These are phyloP conservation scores for Fraxinus angustifolia DNA, from an alignment of 305 asterid genomes.

Conservation along the genomic window DNA sequence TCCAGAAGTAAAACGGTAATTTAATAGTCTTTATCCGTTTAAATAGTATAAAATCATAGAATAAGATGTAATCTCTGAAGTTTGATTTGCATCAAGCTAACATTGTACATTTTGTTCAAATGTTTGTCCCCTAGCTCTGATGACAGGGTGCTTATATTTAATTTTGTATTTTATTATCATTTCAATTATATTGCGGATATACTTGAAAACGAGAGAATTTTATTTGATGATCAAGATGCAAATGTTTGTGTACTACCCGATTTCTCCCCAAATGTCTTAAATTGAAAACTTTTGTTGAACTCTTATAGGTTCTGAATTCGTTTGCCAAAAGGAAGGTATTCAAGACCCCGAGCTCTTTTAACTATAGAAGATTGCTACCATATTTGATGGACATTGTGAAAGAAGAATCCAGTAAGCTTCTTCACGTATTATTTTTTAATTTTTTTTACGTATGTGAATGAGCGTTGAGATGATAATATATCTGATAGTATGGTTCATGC, in stretches of 20 bases:
- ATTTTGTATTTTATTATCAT: not conserved
- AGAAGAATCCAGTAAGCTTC: conserved; percentile 46
- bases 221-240: not conserved
- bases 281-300: not conserved
- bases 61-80: not conserved
- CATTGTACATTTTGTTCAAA: not conserved
- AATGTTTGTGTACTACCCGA: not conserved
- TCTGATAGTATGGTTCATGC: not conserved
- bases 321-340: conserved; percentile 42
- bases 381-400: conserved; percentile 47
- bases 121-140: not conserved
- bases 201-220: not conserved
- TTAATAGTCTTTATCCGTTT: not conserved
- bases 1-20: conserved; percentile 37
- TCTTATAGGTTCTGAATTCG: conserved; percentile 38
- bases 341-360: conserved; percentile 54
- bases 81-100: not conserved
- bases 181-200: not conserved
- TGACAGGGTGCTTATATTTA: not conserved
- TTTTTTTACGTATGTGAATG: not conserved
- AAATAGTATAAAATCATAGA: not conserved
- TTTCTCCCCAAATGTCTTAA: not conserved
- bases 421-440: not conserved
- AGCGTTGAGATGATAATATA: not conserved
- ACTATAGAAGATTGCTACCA: conserved; percentile 76